Evolutionary conservation across 257 asterid species (phyloP).

Genomic region (Anisodus tanguticus): DNA sequence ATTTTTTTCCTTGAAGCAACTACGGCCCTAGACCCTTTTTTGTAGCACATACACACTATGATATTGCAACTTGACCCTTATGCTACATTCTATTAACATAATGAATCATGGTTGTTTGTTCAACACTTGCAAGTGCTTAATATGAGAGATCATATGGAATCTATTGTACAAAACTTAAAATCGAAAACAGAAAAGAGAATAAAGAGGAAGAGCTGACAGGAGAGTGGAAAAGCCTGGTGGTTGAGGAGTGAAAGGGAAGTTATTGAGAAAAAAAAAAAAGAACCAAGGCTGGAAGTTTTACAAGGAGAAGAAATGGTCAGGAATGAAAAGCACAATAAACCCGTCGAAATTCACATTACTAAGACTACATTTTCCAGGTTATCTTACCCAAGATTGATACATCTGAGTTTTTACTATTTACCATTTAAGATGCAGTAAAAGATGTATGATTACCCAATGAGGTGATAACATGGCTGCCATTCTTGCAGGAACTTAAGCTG

Average conservation of each 20-base stretch:
- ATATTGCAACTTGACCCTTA: background rate
- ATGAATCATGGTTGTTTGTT: background rate
- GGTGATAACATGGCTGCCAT: background rate
- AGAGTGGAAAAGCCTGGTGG: background rate
- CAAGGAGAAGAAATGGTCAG: constrained; percentile 17
- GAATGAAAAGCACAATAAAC: constrained; percentile 3
- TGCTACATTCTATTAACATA: background rate
- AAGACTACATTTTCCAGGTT: constrained; percentile 6
- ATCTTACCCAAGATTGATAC: background rate
- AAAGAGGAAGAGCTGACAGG: background rate
- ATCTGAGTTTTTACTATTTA: background rate
- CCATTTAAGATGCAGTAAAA: background rate
- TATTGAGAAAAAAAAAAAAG: background rate
- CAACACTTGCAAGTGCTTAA: background rate
- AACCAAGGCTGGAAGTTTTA: background rate
- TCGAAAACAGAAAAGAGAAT: background rate
- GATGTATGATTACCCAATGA: background rate
- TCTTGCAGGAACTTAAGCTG: background rate
- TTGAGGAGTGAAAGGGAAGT: background rate
- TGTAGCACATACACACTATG: background rate
- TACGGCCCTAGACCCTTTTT: background rate
- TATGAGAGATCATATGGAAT: background rate
- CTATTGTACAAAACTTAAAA: background rate
- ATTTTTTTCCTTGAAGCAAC: background rate
- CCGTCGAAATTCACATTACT: background rate